Base-by-base conservation (phyloP, 306 rosid genomes). In the Styphnolobium japonicum region DNA sequence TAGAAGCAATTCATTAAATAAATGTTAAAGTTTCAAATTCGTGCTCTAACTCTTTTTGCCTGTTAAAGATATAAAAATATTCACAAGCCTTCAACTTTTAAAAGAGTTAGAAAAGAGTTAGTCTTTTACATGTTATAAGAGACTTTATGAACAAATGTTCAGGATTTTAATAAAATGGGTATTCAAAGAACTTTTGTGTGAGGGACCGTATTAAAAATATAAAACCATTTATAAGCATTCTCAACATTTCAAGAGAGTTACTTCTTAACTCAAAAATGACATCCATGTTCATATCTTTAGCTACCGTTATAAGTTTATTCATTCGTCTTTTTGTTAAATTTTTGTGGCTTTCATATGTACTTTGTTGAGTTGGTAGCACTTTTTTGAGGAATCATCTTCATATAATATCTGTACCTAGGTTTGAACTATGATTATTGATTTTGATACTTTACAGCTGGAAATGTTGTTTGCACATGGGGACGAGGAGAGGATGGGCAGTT, bases 401-500 rank as follows among this genome's bases (percentile, higher is more conserved):
- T 77, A 6, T 78, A 3, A 65, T 27, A 49, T 40, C 8, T 46
- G 29, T 37, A 3, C 14, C 10, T 21, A 4, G 10, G 23, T 75
- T 5, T 55, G 56, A 73, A 10, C 8, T 40, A 34, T 52, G 8
- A 4, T 37, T 55, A 57, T 34, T 5, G 68, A 27, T 62, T 69
- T 42, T 75, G 70, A 73, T 81, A 15, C 72, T 77, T 64, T 46
- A 45, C 84, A 95, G 98, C 89, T 85, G 98, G 97, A 73, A 87
- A 86, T 84, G 84, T 95, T 72, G 97, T 95, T 53, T 92, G 97
- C 82, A 86, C 98, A 7, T 95, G 98, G 98, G 98, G 98, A 57
- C 80, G 98, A 67, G 98, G 98, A 65, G 98, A 95, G 87, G 98
- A 95, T 71, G 98, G 98, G 18, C 98, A 95, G 73, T 83, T 95